Evolutionary conservation across 2,329 filamentous ascomycete genomes (phyloP).

Genomic region (Dendrostoma leiphaemia): DNA sequence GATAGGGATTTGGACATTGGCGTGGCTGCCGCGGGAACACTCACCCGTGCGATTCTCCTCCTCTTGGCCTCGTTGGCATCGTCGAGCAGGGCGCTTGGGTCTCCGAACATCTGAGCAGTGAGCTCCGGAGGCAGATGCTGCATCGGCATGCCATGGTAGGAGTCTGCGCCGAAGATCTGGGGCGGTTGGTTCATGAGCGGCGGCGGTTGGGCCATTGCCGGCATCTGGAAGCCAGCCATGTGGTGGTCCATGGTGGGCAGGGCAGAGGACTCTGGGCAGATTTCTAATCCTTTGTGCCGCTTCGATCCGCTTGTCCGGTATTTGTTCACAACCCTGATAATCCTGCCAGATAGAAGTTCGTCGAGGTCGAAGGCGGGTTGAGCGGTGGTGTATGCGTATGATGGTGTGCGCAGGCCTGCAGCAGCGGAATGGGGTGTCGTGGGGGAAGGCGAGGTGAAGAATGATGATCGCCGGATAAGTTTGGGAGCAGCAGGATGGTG

Average conservation of each 20-base stretch:
- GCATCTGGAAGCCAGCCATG: constrained; percentile 57
- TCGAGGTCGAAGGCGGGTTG: background rate
- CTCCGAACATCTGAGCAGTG: constrained; percentile 58
- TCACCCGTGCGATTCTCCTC: constrained; percentile 81
- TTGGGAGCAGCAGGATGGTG: background rate
- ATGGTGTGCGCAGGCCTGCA: background rate
- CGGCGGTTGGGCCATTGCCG: constrained; percentile 48
- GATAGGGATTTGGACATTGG: constrained; percentile 5
- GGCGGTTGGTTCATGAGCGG: constrained; percentile 65
- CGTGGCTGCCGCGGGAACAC: constrained; percentile 25
- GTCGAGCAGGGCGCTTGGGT: constrained; percentile 55
- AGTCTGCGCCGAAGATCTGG: constrained; percentile 66
- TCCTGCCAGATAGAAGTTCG: background rate
- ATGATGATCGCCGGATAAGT: background rate
- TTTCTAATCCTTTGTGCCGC: background rate
- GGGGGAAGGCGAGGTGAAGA: background rate
- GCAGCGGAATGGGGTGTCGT: background rate
- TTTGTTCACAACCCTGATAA: background rate
- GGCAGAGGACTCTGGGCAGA: background rate
- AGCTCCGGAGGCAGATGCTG: constrained; percentile 55
- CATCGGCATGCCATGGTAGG: constrained; percentile 58
- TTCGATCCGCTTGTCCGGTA: background rate
- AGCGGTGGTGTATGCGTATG: background rate
- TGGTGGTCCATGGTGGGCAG: constrained; percentile 47
- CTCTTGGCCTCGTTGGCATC: constrained; percentile 82